phyloP scores from a whole-genome alignment of 208 protist genomes.

The Tritrichomonas musculus region DNA sequence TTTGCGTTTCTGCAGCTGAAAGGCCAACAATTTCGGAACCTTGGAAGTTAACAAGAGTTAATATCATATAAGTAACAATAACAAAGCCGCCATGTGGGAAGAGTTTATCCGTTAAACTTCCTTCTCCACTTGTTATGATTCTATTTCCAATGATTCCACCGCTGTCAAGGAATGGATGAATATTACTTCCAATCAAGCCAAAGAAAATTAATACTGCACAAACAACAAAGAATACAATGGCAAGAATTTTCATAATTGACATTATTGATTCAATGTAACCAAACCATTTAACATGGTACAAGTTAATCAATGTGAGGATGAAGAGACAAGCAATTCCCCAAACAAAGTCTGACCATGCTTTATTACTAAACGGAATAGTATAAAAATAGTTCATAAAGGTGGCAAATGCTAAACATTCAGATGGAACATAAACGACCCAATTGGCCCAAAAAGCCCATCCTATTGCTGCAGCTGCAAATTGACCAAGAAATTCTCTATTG shows the following conservation, averaged over 20 bases:
- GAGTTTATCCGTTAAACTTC: not conserved
- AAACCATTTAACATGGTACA: not conserved
- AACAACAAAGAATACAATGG: not conserved
- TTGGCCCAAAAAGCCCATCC: not conserved
- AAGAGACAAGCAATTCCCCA: not conserved
- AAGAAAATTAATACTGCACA: not conserved
- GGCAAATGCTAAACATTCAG: not conserved
- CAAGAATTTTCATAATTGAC: not conserved
- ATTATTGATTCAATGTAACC: not conserved
- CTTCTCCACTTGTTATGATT: not conserved
- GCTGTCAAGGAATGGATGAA: not conserved
- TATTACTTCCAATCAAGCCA: not conserved
- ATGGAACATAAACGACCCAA: not conserved
- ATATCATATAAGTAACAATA: not conserved
- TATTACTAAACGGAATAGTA: not conserved
- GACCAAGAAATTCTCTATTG: not conserved
- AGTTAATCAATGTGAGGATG: not conserved
- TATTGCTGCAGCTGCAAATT: not conserved
- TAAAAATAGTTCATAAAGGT: not conserved
- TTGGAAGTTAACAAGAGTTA: not conserved
- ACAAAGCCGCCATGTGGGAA: not conserved
- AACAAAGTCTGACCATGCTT: not conserved
- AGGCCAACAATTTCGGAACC: not conserved
- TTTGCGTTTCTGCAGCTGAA: not conserved
- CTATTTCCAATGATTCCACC: not conserved